Base-by-base conservation (phyloP, 2,329 filamentous ascomycete species). In the Thelonectria blattea region DNA sequence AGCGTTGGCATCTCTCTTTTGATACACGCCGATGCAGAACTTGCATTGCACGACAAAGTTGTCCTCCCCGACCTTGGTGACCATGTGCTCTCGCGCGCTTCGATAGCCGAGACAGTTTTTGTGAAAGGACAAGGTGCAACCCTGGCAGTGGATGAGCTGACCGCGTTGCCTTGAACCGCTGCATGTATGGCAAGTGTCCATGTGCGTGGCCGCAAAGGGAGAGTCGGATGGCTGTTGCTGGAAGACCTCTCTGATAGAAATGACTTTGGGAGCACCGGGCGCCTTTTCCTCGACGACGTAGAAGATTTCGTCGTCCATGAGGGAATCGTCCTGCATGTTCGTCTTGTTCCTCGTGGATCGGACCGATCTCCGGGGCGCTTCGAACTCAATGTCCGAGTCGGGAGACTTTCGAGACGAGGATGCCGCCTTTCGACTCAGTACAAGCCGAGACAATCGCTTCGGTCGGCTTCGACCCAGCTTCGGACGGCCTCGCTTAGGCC, bases 41-140 rank as follows among this genome's bases (percentile, higher is more conserved):
- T 88, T 89, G 77, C 95, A 99, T 73, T 99, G 95, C 41, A 99
- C 79, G 15, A 99, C 88, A 68, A 96, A 98, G 39, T 89, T 77
- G 2, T 89, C 87, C 1, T 89, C 81, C 2, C 82, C 88, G 53
- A 97, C 77, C 74, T 98, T 99, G 22, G 93, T 98, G 10, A 92
- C 92, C 37, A 95, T 79, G 73, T 98, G 95, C n/a, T 97, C 92
- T 61, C 95, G 85, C 12, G 75, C 80, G 52, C 84, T 85, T 51
- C 95, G 86, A 50, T 83, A 81, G 1, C 94, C 93, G 27, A 99
- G 81, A 71, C 95, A 99, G 42, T 78, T 79, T 74, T 91, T 92
- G 76, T 99, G 95, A 67, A 92, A 97, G 0, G 91, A 84, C 49
- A 89, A 81, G 2, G 89, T 92, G 73, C 95, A 99, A 30, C 95